Percentiles rank a stretch among this genome's conserved stretches.
Conservation (phyloP, 768 basidiomycete species). For the Asterophora lycoperdoides region DNA sequence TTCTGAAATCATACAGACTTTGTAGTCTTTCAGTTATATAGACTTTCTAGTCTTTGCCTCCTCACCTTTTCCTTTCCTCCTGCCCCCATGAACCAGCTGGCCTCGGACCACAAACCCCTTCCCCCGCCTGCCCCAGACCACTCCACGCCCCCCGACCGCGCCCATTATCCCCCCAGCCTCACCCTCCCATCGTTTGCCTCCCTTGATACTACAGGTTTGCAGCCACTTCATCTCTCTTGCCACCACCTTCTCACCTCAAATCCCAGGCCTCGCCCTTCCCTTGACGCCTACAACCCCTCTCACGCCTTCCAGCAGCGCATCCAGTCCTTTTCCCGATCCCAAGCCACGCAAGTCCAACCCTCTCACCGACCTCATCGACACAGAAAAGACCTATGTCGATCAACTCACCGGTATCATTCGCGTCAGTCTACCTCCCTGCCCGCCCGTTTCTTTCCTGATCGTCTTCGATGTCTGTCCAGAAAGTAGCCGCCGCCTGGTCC, state of each 20-base stretch:
- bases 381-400: slow-evolving; percentile 90
- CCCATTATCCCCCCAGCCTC: slow-evolving; percentile 3
- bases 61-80: slow-evolving; percentile 1
- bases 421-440: slow-evolving; percentile 42
- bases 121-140: slow-evolving; percentile 7
- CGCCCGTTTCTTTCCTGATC: slow-evolving; percentile 10
- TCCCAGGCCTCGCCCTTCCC: slow-evolving; percentile 22
- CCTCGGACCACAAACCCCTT: slow-evolving; percentile 11
- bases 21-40: too few species aligned
- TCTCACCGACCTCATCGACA: slow-evolving; percentile 88
- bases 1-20: too few species aligned
- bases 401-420: slow-evolving; percentile 86
- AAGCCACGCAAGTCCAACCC: slow-evolving; percentile 73
- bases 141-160: background rate
- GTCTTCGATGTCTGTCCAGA: slow-evolving; percentile 42
- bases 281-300: slow-evolving; percentile 33
- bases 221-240: slow-evolving; percentile 5
- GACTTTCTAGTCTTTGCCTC: too few species aligned
- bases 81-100: slow-evolving; percentile 11
- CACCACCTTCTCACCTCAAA: slow-evolving; percentile 7
- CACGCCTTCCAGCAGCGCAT: slow-evolving; percentile 24
- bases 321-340: slow-evolving; percentile 32
- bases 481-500: slow-evolving; percentile 98
- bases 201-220: slow-evolving; percentile 21
- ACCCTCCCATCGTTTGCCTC: slow-evolving; percentile 9